A percentile compares a stretch with the other conserved stretches of the same genome.
phyloP scores from a whole-genome alignment of 2,329 filamentous ascomycete species.

The Nemania diffusa region DNA sequence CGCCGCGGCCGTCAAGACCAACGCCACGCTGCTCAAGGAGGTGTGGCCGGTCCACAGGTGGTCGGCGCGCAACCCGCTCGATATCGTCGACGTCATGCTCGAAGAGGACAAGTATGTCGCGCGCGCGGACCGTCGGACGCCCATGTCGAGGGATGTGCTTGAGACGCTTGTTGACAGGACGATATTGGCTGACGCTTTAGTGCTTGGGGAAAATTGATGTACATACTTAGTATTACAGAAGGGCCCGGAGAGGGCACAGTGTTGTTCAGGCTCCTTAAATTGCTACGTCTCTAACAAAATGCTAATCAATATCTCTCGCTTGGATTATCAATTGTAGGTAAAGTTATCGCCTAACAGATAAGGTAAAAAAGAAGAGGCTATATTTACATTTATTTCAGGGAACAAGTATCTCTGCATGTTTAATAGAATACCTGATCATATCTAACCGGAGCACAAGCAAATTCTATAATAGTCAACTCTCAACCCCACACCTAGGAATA shows the following conservation, averaged over 20 bases:
- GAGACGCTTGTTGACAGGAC: constrained; percentile 20
- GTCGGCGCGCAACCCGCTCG: constrained; percentile 42
- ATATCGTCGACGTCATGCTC: constrained; percentile 45
- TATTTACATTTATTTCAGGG: too few species aligned
- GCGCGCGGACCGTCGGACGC: constrained; percentile 7
- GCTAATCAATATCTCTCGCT: too few species aligned
- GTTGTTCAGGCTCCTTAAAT: too few species aligned
- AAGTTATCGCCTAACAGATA: too few species aligned
- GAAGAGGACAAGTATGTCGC: constrained; percentile 44
- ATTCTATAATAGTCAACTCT: too few species aligned
- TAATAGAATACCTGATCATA: too few species aligned
- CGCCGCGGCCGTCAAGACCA: constrained; percentile 42
- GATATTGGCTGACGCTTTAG: constrained; percentile 12
- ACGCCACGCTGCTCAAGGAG: constrained; percentile 33
- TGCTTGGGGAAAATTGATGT: neutral
- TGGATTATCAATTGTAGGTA: too few species aligned
- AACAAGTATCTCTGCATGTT: too few species aligned
- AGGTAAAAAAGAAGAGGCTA: too few species aligned
- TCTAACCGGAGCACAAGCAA: too few species aligned
- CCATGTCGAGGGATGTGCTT: constrained; percentile 36
- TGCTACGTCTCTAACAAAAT: too few species aligned
- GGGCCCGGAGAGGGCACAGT: neutral
- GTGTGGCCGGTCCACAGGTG: constrained; percentile 44
- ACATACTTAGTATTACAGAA: neutral
- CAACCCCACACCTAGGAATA: too few species aligned